Percentiles rank a stretch among this genome's conserved stretches.
Conservation (phyloP, 73 alveolate species). For the Paramecium caudatum region DNA sequence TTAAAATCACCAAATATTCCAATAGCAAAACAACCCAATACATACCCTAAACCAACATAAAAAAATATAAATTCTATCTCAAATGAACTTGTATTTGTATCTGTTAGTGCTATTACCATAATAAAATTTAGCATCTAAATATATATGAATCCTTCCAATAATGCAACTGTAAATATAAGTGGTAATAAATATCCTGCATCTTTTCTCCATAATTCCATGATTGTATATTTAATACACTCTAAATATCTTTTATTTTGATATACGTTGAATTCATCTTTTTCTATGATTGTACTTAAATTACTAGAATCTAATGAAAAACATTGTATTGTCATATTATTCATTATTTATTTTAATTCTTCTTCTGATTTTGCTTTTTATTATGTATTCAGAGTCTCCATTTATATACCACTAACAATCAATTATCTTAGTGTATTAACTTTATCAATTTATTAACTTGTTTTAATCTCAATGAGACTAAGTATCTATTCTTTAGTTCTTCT, state of each 20-base stretch:
- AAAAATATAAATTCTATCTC: constrained; percentile 5
- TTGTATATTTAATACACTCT: neutral
- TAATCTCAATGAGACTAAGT: constrained; percentile 6
- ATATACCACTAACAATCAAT: neutral
- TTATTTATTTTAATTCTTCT: constrained; percentile 43
- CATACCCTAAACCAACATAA: constrained; percentile 67
- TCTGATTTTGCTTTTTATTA: constrained; percentile 53
- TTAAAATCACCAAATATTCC: constrained; percentile 51
- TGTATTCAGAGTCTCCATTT: neutral
- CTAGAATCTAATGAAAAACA: constrained; percentile 62
- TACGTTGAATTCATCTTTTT: constrained; percentile 39
- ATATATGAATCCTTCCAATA: constrained; percentile 11
- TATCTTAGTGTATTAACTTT: neutral
- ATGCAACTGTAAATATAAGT: constrained; percentile 21
- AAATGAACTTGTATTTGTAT: neutral
- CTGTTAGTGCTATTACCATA: neutral
- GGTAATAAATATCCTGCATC: constrained; percentile 8
- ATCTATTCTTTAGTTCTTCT: constrained; percentile 39
- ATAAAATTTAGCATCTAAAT: constrained; percentile 9
- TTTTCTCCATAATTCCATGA: neutral
- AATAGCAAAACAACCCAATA: constrained; percentile 56
- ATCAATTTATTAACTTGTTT: neutral
- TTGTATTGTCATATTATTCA: constrained; percentile 46
- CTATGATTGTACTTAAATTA: constrained; percentile 35
- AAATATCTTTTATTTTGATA: constrained; percentile 48